Evolutionary conservation across 345 rosid species (phyloP).

Genomic region (Populus davidiana): DNA sequence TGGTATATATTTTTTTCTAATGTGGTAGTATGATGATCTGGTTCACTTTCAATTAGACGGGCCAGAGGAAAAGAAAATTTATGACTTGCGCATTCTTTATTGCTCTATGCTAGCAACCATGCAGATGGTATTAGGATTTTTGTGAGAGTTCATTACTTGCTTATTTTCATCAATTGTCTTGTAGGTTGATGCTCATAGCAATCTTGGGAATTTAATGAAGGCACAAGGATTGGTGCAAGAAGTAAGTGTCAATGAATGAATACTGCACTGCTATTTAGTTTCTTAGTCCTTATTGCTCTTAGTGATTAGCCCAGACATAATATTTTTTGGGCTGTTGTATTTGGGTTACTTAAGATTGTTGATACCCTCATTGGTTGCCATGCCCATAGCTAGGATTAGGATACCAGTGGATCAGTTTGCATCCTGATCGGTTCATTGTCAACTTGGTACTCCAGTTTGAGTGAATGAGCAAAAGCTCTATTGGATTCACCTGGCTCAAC

Average conservation of each 20-base stretch:
- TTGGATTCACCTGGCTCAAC: constrained; percentile 26
- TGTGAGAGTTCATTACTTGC: constrained; percentile 7
- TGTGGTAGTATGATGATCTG: background rate
- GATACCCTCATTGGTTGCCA: constrained; percentile 1
- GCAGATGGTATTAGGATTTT: background rate
- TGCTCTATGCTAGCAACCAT: background rate
- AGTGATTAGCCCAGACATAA: background rate
- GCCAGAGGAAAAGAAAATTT: background rate
- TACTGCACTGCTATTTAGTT: constrained; percentile 1
- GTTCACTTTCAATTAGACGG: background rate
- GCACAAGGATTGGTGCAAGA: constrained; percentile 92
- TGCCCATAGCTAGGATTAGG: constrained; percentile 11
- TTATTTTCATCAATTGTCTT: constrained; percentile 13
- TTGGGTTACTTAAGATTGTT: constrained; percentile 6
- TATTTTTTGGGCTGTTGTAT: constrained; percentile 18
- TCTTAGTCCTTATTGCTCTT: background rate
- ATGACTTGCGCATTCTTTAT: background rate
- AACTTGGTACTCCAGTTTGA: constrained; percentile 11
- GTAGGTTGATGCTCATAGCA: constrained; percentile 97
- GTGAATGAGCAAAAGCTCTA: constrained; percentile 14
- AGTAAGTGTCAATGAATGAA: constrained; percentile 52
- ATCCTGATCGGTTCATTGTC: constrained; percentile 6
- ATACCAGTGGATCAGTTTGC: constrained; percentile 6
- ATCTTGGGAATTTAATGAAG: constrained; percentile 91
- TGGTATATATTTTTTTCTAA: constrained; percentile 46